Evolutionary conservation across 2,329 filamentous ascomycete species (phyloP).

Genomic region (Tolypocladium nubicola): DNA sequence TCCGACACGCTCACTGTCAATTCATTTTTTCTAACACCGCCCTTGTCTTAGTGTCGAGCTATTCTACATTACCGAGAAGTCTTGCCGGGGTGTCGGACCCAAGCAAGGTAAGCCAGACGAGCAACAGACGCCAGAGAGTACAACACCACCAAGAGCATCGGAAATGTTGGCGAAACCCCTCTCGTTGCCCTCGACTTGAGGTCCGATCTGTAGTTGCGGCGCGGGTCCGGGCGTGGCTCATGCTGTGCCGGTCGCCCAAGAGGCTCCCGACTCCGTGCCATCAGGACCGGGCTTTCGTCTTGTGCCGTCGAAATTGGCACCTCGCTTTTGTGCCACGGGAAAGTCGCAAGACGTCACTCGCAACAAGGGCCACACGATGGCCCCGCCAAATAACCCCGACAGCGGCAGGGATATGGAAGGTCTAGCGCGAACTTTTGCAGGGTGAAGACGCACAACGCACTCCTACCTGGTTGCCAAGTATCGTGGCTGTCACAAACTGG

Average conservation of each 20-base stretch:
- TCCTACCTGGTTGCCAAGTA: neutral
- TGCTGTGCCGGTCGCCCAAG: neutral
- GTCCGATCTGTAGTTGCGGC: neutral
- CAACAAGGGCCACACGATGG: neutral
- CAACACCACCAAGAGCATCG: neutral
- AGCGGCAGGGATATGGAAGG: neutral
- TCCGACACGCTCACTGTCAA: conserved; percentile 4
- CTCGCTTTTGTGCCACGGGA: neutral
- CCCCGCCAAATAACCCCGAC: conserved; percentile 1
- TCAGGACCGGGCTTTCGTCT: neutral
- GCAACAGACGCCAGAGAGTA: neutral
- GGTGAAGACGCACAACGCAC: neutral
- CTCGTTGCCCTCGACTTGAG: neutral
- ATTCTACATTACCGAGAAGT: conserved; percentile 5
- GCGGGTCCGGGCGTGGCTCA: neutral
- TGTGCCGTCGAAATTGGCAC: neutral
- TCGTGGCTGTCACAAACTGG: neutral
- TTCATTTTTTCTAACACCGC: neutral
- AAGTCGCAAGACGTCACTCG: neutral
- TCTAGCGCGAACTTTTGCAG: conserved; percentile 7
- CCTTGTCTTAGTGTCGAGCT: conserved; percentile 1
- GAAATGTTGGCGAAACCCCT: neutral
- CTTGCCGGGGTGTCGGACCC: neutral
- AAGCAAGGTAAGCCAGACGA: neutral
- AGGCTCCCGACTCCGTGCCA: neutral